Conservation (phyloP, 805 yeast species). For the Starmerella sirachaensis region DNA sequence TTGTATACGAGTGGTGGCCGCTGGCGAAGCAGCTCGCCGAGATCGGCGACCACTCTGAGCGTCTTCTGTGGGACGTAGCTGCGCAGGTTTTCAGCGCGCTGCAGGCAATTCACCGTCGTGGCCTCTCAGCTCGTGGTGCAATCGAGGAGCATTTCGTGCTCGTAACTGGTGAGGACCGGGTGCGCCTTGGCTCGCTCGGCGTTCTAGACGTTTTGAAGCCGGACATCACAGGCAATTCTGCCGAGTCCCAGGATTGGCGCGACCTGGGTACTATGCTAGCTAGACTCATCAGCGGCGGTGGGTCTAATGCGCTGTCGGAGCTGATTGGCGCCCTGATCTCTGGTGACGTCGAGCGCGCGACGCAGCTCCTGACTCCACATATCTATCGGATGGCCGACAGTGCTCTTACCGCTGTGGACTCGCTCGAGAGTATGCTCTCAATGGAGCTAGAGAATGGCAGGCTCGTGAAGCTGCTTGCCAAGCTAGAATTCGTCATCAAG, state of each 20-base stretch:
- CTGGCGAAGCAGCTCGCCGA: constrained; percentile 59
- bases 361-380: constrained; percentile 22
- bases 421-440: constrained; percentile 33
- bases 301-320: constrained; percentile 21
- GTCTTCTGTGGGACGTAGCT: constrained; percentile 60
- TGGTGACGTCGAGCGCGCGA: constrained; percentile 15
- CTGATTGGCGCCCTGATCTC: constrained; percentile 18
- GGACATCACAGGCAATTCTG: constrained; percentile 22
- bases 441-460: constrained; percentile 82
- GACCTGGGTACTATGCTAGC: constrained; percentile 49
- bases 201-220: constrained; percentile 49
- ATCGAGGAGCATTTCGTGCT: constrained; percentile 54
- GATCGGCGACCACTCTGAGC: constrained; percentile 39
- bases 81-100: constrained; percentile 65
- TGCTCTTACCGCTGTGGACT: constrained; percentile 22
- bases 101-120: constrained; percentile 50
- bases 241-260: constrained; percentile 45
- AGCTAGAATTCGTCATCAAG: constrained; percentile 65
- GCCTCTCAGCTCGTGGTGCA: constrained; percentile 47
- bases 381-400: constrained; percentile 20
- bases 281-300: constrained; percentile 35
- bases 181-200: constrained; percentile 62
- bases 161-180: constrained; percentile 57
- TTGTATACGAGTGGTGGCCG: constrained; percentile 81
- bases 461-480: constrained; percentile 67